phyloP scores from a whole-genome alignment of 164 flowering plant genomes.

The Brasenia schreberi region DNA sequence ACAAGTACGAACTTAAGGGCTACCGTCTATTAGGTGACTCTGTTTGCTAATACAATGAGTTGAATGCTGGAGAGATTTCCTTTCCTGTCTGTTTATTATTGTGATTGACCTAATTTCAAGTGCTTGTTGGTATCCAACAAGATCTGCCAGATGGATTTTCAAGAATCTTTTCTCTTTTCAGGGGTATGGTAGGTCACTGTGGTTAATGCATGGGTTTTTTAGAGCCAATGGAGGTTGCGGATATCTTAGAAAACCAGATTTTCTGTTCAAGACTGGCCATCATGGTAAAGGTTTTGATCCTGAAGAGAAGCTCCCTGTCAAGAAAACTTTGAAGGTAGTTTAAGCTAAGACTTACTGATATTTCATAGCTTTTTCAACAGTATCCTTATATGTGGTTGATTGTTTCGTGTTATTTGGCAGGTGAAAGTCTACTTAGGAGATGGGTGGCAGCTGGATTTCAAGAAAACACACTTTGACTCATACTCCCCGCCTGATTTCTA shows the following conservation, averaged over 20 bases:
- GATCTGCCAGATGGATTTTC: background rate
- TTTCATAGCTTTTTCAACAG: slow-evolving; percentile 2
- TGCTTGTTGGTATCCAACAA: background rate
- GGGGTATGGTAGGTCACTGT: slow-evolving; percentile 41
- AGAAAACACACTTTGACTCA: slow-evolving; percentile 29
- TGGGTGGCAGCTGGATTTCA: slow-evolving; percentile 39
- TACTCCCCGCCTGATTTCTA: slow-evolving; percentile 54
- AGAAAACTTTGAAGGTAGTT: slow-evolving; percentile 28
- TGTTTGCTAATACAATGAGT: background rate
- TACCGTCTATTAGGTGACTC: no score
- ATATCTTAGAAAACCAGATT: slow-evolving; percentile 42
- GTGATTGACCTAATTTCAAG: background rate
- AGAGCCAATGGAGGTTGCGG: slow-evolving; percentile 54
- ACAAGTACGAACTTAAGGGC: no score
- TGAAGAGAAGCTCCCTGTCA: slow-evolving; percentile 13
- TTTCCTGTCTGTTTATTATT: no score
- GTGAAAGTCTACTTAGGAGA: slow-evolving; percentile 37
- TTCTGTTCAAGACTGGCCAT: slow-evolving; percentile 18
- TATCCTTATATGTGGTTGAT: background rate
- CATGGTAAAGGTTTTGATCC: slow-evolving; percentile 28
- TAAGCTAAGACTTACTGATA: background rate
- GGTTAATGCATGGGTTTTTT: slow-evolving; percentile 62
- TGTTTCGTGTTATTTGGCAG: slow-evolving; percentile 11
- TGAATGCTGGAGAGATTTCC: background rate
- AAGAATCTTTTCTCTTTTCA: slow-evolving; percentile 3